Evolutionary conservation across 2,329 filamentous ascomycete genomes (phyloP).

Genomic region (Venturia oleaginea): DNA sequence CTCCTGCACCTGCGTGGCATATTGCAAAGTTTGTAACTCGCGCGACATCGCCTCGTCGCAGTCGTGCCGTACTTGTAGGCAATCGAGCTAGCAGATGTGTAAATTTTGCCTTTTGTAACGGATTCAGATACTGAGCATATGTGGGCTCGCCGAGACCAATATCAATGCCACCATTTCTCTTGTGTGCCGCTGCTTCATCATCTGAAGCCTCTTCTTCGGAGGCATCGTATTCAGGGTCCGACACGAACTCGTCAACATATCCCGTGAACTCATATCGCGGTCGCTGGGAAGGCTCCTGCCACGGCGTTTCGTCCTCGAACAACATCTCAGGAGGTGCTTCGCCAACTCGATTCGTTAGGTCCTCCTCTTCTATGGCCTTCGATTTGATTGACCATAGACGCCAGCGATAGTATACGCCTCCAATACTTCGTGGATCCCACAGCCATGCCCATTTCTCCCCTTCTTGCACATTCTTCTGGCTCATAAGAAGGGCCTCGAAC

Average conservation of each 20-base stretch:
- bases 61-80: constrained; percentile 62
- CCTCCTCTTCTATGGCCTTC: constrained; percentile 8
- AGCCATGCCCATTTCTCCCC: constrained; percentile 93
- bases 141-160: constrained; percentile 23
- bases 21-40: constrained; percentile 83
- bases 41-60: constrained; percentile 79
- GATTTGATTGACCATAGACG: constrained; percentile 55
- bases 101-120: constrained; percentile 74
- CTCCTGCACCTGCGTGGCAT: constrained; percentile 72
- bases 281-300: constrained; percentile 64
- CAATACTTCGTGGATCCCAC: constrained; percentile 72
- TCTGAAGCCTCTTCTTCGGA: constrained; percentile 73
- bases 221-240: constrained; percentile 77
- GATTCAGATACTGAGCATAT: constrained; percentile 64
- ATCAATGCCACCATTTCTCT: constrained; percentile 29
- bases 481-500: constrained; percentile 90
- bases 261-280: constrained; percentile 78
- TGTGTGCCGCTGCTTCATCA: constrained; percentile 32
- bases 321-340: constrained; percentile 34
- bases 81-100: constrained; percentile 75
- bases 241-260: constrained; percentile 67
- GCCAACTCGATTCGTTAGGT: constrained; percentile 11
- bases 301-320: constrained; percentile 69
- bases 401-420: constrained; percentile 88
- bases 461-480: constrained; percentile 67